Evolutionary conservation across 345 rosid genomes (phyloP).

Genomic region (Geranium rotundifolium): DNA sequence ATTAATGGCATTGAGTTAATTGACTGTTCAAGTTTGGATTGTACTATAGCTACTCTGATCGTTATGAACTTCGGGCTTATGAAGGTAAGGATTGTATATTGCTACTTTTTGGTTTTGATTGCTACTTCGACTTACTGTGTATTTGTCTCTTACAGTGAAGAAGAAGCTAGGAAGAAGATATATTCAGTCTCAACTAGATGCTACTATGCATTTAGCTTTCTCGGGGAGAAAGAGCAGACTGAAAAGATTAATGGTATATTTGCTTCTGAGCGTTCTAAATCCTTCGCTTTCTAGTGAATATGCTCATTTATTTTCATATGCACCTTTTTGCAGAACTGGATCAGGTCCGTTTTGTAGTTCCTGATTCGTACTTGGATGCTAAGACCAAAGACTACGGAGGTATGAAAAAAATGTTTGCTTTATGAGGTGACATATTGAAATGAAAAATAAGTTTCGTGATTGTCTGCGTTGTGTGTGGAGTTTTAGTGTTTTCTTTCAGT

Average conservation of each 20-base stretch:
- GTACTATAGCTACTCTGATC: no score
- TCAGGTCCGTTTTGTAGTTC: conserved; percentile 6
- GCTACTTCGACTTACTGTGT: not conserved
- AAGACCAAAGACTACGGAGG: conserved; percentile 12
- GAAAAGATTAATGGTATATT: not conserved
- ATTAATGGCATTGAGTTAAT: no score
- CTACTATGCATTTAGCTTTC: not conserved
- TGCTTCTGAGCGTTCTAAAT: no score
- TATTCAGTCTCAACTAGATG: not conserved
- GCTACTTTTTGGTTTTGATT: not conserved
- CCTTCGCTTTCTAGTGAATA: no score
- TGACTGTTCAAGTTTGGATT: no score
- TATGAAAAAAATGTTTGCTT: not conserved
- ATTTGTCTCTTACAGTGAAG: not conserved
- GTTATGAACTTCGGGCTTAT: no score
- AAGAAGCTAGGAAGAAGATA: not conserved
- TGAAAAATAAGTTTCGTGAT: not conserved
- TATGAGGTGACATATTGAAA: not conserved
- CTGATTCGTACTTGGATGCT: conserved; percentile 10
- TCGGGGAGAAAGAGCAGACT: not conserved
- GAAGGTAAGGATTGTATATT: no score
- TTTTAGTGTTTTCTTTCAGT: no score
- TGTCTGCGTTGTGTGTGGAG: not conserved
- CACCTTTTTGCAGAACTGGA: not conserved
- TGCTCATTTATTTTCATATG: no score